phyloP scores from a whole-genome alignment of 352 stramenopile species.

The Globisporangium uncinulatum region DNA sequence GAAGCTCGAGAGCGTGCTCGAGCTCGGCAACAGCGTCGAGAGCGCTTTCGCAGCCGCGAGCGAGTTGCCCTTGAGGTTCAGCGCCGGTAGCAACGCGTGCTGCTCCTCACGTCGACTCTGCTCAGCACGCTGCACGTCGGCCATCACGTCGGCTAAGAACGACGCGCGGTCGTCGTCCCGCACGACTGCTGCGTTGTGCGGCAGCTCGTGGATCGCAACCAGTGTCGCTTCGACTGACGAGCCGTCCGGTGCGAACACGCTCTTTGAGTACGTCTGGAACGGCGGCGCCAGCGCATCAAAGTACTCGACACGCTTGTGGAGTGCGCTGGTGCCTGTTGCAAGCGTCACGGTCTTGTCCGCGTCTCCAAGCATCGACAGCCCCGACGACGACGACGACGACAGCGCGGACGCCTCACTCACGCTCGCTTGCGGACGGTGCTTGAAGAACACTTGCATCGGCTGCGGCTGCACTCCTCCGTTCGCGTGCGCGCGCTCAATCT shows the following conservation, averaged over 20 bases:
- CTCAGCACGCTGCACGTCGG: constrained; percentile 55
- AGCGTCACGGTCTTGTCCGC: constrained; percentile 37
- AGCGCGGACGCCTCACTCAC: constrained; percentile 15
- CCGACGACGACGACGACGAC: neutral
- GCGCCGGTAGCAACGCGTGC: constrained; percentile 27
- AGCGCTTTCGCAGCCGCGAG: constrained; percentile 66
- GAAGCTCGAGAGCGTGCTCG: constrained; percentile 67
- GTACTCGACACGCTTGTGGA: constrained; percentile 57
- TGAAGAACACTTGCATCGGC: constrained; percentile 81
- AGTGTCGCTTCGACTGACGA: constrained; percentile 64
- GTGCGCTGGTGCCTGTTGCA: constrained; percentile 20
- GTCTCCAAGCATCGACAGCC: constrained; percentile 2
- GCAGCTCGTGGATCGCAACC: constrained; percentile 60
- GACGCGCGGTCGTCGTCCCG: constrained; percentile 40
- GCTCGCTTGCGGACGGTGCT: constrained; percentile 54
- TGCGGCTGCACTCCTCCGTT: constrained; percentile 8
- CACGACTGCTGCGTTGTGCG: constrained; percentile 35
- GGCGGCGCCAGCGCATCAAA: constrained; percentile 57
- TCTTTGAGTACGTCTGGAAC: constrained; percentile 54
- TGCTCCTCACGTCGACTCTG: constrained; percentile 41
- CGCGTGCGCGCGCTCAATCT: constrained; percentile 24
- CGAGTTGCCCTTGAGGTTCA: constrained; percentile 52
- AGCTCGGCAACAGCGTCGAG: constrained; percentile 63
- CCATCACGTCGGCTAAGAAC: constrained; percentile 59
- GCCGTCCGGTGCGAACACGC: constrained; percentile 62